A percentile compares a stretch with the other conserved stretches of the same genome.
These are phyloP conservation scores for Macrolepiota fuliginosa DNA, from an alignment of 768 basidiomycete species.

Conservation along the genomic window DNA sequence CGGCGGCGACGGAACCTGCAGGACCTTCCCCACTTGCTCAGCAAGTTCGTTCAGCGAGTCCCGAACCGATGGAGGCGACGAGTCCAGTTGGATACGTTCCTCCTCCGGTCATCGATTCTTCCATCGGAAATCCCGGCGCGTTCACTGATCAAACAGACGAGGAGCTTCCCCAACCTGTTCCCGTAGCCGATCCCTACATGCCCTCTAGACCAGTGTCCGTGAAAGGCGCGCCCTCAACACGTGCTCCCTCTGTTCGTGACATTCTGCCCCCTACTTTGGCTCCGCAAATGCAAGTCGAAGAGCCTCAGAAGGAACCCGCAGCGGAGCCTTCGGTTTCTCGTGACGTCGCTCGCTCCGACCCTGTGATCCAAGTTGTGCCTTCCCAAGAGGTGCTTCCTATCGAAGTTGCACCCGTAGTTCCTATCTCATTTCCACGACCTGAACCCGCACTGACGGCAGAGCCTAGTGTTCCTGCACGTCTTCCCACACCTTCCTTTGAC, in stretches of 20 bases:
- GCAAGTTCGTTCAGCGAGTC: constrained; percentile 20
- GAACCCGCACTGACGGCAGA: not conserved
- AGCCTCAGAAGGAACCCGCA: not conserved
- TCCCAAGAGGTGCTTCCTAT: not conserved
- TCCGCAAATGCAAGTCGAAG: not conserved
- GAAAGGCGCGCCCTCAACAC: constrained; percentile 14
- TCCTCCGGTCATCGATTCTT: constrained; percentile 37
- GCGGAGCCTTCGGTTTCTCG: not conserved
- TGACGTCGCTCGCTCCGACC: not conserved
- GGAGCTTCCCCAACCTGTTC: constrained; percentile 31
- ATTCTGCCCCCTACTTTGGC: not conserved
- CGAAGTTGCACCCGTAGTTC: not conserved
- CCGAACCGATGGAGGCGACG: constrained; percentile 13
- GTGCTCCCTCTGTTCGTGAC: constrained; percentile 11
- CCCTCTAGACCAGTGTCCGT: constrained; percentile 16
- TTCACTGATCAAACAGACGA: constrained; percentile 51
- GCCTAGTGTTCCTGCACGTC: not conserved
- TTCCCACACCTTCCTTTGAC: constrained; percentile 7
- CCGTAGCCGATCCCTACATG: constrained; percentile 28
- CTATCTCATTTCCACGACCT: not conserved
- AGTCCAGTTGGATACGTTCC: constrained; percentile 33
- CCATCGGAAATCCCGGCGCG: constrained; percentile 44
- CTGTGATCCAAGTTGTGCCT: not conserved
- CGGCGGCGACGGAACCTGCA: constrained; percentile 33
- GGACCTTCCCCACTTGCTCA: constrained; percentile 45